Evolutionary conservation across 371 early-diverging fungal species (phyloP), one percentile per base, ranked within the genome.

Genomic region (Actinomortierella ambigua): DNA sequence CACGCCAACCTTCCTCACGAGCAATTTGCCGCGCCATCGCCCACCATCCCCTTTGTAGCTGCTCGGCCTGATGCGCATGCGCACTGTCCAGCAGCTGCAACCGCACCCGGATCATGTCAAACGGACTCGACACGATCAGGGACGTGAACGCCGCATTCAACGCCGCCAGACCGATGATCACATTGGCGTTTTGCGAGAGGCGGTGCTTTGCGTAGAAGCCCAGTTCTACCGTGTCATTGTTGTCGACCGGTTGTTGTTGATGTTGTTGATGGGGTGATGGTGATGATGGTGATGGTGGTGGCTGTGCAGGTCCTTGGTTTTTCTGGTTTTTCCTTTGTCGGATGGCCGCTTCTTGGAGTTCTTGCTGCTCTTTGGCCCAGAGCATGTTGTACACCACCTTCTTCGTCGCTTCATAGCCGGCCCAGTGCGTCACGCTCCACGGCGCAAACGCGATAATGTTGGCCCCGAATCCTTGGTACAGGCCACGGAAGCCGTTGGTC

Each of bases 101-200:
- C 11, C 71, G 61, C 24, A 70, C 71, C 20, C 71, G 71, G 28
- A 70, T 65, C 71, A 70, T 70, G 34, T 70, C 71, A 50, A 70
- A 70, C 1, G 71, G 71, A 0, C 61, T 61, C 7, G 71, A 70
- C 17, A 65, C 48, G 15, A 61, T 26, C 29, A 70, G 43, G 2
- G 65, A 65, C 41, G 57, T 1, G 18, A 65, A 17, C 8, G 71
- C 61, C 11, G 65, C 65, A 40, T 65, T 65, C 47, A 70, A 51
- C n/a, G 71, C 71, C 13, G 71, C 57, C 17, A 65, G n/a, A 57
- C 62, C 65, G 5, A 70, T 62, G 43, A 70, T 70, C 44, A 70
- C 17, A 18, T 47, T 48, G 24, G 57, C 61, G 50, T 61, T 70
- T 23, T 70, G 71, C 0, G 71, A 70, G 41, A 70, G 63, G 0